Evolutionary conservation across 495 filamentous ascomycete genomes (phyloP).

Genomic region (Podospora appendiculata): DNA sequence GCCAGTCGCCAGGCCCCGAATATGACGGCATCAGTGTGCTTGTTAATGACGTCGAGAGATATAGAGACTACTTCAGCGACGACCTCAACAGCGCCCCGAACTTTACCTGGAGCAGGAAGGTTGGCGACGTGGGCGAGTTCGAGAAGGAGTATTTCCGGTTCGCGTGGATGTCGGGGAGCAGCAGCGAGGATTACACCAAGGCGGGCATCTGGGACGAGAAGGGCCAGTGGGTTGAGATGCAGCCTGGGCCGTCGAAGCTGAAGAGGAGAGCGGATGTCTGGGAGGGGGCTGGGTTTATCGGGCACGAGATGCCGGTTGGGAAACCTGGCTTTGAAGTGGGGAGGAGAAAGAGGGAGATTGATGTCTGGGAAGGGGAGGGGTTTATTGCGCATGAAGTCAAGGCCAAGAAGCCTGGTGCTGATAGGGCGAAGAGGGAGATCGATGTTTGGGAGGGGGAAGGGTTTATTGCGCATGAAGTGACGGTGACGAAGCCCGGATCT

Average conservation of each 20-base stretch:
- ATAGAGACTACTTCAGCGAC: slow-evolving; percentile 51
- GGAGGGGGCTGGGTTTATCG: neutral
- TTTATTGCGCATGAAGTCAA: too few species aligned
- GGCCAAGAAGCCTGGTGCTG: too few species aligned
- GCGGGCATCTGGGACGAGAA: slow-evolving; percentile 68
- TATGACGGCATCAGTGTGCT: slow-evolving; percentile 80
- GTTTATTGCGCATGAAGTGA: too few species aligned
- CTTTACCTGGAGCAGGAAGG: slow-evolving; percentile 39
- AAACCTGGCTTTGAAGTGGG: neutral
- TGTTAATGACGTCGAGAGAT: slow-evolving; percentile 92
- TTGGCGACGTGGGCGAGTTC: slow-evolving; percentile 28
- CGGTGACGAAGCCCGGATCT: too few species aligned
- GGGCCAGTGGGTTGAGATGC: slow-evolving; percentile 60
- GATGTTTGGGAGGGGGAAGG: too few species aligned
- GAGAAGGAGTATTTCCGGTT: slow-evolving; percentile 82
- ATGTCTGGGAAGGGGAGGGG: neutral
- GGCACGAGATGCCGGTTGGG: neutral
- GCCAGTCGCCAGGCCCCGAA: slow-evolving; percentile 47
- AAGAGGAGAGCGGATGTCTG: slow-evolving; percentile 13
- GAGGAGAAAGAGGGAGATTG: neutral
- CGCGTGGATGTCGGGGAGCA: slow-evolving; percentile 64
- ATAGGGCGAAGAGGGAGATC: too few species aligned
- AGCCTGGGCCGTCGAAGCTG: slow-evolving; percentile 34
- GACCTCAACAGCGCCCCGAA: slow-evolving; percentile 19
- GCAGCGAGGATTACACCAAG: slow-evolving; percentile 67